phyloP scores from a whole-genome alignment of 2,329 filamentous ascomycete genomes.

The Penicillium sp. region DNA sequence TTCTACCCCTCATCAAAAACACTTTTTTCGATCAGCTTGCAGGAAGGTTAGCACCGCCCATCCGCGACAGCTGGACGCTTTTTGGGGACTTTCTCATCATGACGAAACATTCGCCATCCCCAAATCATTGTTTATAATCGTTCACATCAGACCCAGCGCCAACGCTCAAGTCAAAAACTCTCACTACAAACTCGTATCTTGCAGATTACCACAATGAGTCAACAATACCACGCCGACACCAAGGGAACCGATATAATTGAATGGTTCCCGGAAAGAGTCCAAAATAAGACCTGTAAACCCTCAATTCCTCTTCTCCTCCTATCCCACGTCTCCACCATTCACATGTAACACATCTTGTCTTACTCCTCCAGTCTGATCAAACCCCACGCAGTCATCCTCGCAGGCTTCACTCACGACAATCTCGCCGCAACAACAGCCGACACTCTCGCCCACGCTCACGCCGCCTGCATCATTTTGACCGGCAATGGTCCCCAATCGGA shows the following conservation, averaged over 20 bases:
- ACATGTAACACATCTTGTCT: too few species aligned
- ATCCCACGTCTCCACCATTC: too few species aligned
- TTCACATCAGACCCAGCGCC: too few species aligned
- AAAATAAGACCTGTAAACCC: conserved; percentile 29
- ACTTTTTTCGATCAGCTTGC: too few species aligned
- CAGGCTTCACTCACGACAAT: conserved; percentile 19
- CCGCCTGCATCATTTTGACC: conserved; percentile 24
- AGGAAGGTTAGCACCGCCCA: too few species aligned
- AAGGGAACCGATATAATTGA: conserved; percentile 27
- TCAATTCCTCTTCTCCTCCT: too few species aligned
- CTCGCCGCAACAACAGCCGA: conserved; percentile 24
- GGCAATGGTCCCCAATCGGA: conserved; percentile 19
- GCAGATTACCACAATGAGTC: conserved; percentile 9
- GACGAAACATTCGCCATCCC: conserved; percentile 11
- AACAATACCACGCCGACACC: conserved; percentile 20
- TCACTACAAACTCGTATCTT: too few species aligned
- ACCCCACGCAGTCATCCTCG: conserved; percentile 21
- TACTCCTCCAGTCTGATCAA: too few species aligned
- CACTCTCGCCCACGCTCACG: conserved; percentile 22
- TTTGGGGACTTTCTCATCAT: conserved; percentile 10
- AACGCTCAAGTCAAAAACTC: too few species aligned
- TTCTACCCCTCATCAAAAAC: too few species aligned
- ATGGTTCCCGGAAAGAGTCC: conserved; percentile 24
- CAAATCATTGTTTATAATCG: neutral
- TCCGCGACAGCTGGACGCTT: too few species aligned